Percentiles rank a stretch among this genome's conserved stretches.
Evolutionary conservation across 495 filamentous ascomycete genomes (phyloP).

Genomic region (Tuber borchii): DNA sequence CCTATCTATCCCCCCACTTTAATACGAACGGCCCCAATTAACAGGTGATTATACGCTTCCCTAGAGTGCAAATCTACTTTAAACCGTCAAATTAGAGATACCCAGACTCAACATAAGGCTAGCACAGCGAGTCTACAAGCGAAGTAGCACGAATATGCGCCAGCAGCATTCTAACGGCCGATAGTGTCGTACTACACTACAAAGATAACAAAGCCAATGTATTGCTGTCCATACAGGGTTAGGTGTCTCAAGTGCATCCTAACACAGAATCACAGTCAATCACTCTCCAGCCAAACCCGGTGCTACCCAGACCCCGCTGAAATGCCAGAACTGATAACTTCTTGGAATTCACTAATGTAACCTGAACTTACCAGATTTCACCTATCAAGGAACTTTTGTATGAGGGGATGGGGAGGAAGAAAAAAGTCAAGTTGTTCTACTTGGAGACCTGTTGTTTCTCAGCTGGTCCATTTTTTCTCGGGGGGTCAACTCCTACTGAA

Average conservation of each 20-base stretch:
- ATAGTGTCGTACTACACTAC: too few species aligned
- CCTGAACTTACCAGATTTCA: not conserved
- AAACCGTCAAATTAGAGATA: not conserved
- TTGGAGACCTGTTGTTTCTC: not conserved
- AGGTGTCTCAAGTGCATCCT: not conserved
- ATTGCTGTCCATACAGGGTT: too few species aligned
- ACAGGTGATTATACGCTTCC: too few species aligned
- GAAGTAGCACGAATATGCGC: not conserved
- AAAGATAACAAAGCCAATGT: not conserved
- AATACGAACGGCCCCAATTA: too few species aligned
- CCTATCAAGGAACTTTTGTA: not conserved
- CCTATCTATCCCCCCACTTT: too few species aligned
- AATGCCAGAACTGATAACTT: not conserved
- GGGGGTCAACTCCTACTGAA: too few species aligned
- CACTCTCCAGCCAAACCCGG: not conserved
- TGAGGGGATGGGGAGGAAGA: too few species aligned
- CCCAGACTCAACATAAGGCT: not conserved
- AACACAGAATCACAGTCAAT: not conserved
- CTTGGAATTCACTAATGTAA: not conserved
- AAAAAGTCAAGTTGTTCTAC: not conserved
- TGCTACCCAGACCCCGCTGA: not conserved
- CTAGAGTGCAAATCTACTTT: not conserved
- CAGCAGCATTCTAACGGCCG: not conserved
- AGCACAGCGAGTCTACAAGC: not conserved
- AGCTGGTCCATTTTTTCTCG: too few species aligned